Percentiles rank a stretch among this genome's conserved stretches.
phyloP scores from a whole-genome alignment of 2,329 filamentous ascomycete species.

The Coccinonectria pachysandricola region DNA sequence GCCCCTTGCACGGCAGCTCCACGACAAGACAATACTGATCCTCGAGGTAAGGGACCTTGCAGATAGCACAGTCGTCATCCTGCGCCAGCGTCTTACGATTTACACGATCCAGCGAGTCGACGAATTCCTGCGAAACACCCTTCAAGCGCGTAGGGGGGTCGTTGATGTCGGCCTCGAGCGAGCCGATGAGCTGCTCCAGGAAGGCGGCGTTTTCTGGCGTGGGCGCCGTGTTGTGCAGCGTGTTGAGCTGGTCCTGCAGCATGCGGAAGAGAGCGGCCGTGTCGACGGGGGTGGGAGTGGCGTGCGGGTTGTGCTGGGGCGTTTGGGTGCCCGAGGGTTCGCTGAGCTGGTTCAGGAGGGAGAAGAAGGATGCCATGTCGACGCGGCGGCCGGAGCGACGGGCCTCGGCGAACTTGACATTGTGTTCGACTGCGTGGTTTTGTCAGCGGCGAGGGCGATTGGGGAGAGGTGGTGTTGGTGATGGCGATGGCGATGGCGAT shows the following conservation, averaged over 20 bases:
- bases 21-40: conserved; percentile 54
- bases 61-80: conserved; percentile 52
- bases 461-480: no score
- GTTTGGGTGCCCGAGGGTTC: conserved; percentile 24
- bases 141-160: conserved; percentile 40
- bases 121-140: conserved; percentile 48
- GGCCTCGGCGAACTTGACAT: conserved; percentile 38
- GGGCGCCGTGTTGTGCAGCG: conserved; percentile 38
- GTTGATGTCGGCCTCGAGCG: conserved; percentile 40
- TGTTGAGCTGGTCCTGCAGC: conserved; percentile 47
- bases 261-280: conserved; percentile 47
- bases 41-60: conserved; percentile 50
- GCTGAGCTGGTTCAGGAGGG: conserved; percentile 44
- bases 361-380: conserved; percentile 54
- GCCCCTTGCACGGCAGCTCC: conserved; percentile 49
- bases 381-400: conserved; percentile 39
- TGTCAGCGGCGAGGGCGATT: conserved; percentile 4
- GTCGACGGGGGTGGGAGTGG: conserved; percentile 50
- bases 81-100: conserved; percentile 35
- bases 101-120: conserved; percentile 51
- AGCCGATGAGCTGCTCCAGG: conserved; percentile 37
- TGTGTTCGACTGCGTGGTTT: conserved; percentile 48
- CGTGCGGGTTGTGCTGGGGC: conserved; percentile 42
- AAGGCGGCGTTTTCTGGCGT: conserved; percentile 37
- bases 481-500: conserved; percentile 3